A percentile compares a stretch with the other conserved stretches of the same genome.
phyloP scores from a whole-genome alignment of 306 rosid species.

The Hippophae gyantsensis region DNA sequence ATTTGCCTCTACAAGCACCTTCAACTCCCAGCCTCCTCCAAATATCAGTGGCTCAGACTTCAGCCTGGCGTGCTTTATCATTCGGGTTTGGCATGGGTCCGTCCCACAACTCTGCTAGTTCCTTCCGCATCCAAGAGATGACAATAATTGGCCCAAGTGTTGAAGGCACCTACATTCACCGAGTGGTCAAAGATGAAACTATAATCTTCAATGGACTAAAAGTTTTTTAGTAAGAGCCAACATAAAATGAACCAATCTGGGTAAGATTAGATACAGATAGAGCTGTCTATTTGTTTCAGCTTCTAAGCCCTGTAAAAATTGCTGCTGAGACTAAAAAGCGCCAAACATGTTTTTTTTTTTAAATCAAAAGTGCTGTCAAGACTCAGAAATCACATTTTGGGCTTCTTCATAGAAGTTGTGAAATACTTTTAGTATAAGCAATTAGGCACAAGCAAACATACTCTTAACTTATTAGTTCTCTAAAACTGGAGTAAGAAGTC shows the following conservation, averaged over 20 bases:
- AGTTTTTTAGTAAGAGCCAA: not conserved
- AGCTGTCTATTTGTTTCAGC: too few species aligned
- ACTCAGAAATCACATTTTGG: too few species aligned
- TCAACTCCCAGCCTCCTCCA: slow-evolving; percentile 5
- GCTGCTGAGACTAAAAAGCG: too few species aligned
- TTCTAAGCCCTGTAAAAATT: too few species aligned
- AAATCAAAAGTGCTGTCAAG: too few species aligned
- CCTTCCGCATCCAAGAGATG: slow-evolving; percentile 72
- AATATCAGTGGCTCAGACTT: slow-evolving; percentile 36
- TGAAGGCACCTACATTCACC: slow-evolving; percentile 71
- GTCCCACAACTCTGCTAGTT: slow-evolving; percentile 83
- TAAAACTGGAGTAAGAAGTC: too few species aligned
- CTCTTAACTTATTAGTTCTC: too few species aligned
- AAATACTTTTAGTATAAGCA: too few species aligned
- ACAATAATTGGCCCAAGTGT: slow-evolving; percentile 79
- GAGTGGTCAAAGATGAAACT: slow-evolving; percentile 5
- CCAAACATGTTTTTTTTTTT: too few species aligned
- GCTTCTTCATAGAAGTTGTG: too few species aligned
- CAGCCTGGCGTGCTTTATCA: slow-evolving; percentile 62
- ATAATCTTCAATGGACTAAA: not conserved
- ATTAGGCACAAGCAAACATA: too few species aligned
- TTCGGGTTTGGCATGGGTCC: slow-evolving; percentile 44
- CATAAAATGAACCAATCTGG: not conserved
- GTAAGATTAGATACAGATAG: too few species aligned
- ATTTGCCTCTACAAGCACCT: slow-evolving; percentile 17